phyloP scores from a whole-genome alignment of 2,329 filamentous ascomycete genomes.

The Rhynchosporium graminicola region DNA sequence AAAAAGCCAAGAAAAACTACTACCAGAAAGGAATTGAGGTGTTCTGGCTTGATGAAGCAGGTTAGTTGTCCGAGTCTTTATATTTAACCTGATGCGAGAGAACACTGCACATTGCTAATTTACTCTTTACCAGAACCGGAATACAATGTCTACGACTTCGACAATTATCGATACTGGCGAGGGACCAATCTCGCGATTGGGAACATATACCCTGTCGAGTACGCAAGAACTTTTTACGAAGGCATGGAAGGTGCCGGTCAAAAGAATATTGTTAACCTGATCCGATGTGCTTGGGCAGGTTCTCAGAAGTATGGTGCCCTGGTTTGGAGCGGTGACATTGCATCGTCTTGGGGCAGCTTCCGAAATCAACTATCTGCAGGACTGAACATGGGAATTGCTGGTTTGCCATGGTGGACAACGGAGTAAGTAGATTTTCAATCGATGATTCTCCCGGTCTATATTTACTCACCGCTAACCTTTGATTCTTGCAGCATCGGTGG shows the following conservation, averaged over 20 bases:
- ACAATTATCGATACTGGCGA: constrained; percentile 62
- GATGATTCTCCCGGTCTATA: too few relatives aligned
- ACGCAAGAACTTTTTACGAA: constrained; percentile 61
- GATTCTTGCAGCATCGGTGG: constrained; percentile 55
- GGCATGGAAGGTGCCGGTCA: constrained; percentile 56
- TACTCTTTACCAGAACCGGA: constrained; percentile 54
- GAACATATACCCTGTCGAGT: constrained; percentile 61
- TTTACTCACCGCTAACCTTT: neutral
- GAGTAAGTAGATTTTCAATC: constrained; percentile 42
- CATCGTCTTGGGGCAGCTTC: constrained; percentile 61
- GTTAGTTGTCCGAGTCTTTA: neutral
- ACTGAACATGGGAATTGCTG: constrained; percentile 64
- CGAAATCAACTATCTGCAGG: constrained; percentile 63
- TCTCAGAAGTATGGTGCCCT: constrained; percentile 65
- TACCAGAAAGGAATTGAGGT: constrained; percentile 60
- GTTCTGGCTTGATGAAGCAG: constrained; percentile 70
- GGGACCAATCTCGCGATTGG: constrained; percentile 57
- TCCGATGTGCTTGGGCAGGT: constrained; percentile 57
- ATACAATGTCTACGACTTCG: constrained; percentile 65
- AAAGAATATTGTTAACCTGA: constrained; percentile 58
- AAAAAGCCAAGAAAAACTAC: constrained; percentile 60
- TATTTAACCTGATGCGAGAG: neutral
- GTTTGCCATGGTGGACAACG: constrained; percentile 69
- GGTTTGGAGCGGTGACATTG: constrained; percentile 69
- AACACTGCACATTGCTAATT: too few relatives aligned